Evolutionary conservation across 2,329 filamentous ascomycete genomes (phyloP), one percentile per base, ranked within the genome.

Genomic region (Chaetomiaceae sp.): DNA sequence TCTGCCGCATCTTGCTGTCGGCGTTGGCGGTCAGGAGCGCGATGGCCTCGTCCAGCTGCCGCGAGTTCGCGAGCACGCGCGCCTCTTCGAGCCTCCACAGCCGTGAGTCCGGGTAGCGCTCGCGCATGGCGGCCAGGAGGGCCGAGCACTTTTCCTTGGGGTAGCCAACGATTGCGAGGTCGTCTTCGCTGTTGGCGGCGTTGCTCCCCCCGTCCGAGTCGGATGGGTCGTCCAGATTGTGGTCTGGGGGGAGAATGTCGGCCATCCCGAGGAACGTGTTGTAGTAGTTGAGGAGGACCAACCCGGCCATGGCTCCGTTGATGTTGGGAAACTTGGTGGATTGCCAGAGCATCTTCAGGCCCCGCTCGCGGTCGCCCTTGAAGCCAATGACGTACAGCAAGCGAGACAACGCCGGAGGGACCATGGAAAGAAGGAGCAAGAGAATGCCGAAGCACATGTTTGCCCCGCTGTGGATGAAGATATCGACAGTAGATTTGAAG

Each of bases 61-160:
- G 80, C 48, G 85, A 81, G 32, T 83, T 82, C 7, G 85, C 82
- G 25, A 84, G 72, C 75, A 90, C 85, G 23, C 91, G 80, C 1
- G 90, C 87, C 71, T 96, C 89, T 69, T 97, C 92, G 2, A 97
- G 75, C 14, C 86, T 77, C 92, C 92, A 99, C 9, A 97, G 77
- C 41, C 86, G 80, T 43, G 87, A 91, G 48, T 89, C 82, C 0
- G 91, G 90, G 64, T 95, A 96, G 2, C 86, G 81, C 20, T 71
- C 64, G 40, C 89, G 81, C 87, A 96, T 94, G 25, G 84, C 79
- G 0, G 73, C 73, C 1, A 97, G 77, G 1, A 97, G 75, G 2
- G 71, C 74, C 44, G 77, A 73, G 58, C 91, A 87, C 55, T 82
- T 81, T 32, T 81, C 78, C 44, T 75, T 76, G 0, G 94, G 94